Base-by-base conservation (phyloP, 2,329 filamentous ascomycete genomes). In the Knufia fluminis region DNA sequence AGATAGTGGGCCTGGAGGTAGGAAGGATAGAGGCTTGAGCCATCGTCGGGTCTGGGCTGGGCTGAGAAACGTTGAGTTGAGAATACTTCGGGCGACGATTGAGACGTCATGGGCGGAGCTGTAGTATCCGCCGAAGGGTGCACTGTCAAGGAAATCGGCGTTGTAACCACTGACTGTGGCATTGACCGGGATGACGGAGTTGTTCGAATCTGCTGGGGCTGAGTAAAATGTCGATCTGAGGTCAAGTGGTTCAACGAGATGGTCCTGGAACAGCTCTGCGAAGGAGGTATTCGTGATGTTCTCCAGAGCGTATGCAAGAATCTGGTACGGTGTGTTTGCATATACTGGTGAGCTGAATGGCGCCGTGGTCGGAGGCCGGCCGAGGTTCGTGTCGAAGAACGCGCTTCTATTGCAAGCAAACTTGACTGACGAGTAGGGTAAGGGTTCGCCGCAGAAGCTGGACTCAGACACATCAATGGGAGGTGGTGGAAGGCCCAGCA, bases 11-110 rank as follows among this genome's bases (percentile, higher is more conserved):
- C 42, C 23, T 10, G 46, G 17, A 17, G 47, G 39, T 24, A 33
- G 55, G 26, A 69, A 67, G 3, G 69, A 63, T 0, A 66, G 68
- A 0, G 72, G 71, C 45, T 71, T 71, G 17, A 75, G 60, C 71
- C 71, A 74, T 28, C 68, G 62, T n/a, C 67, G 63, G 0, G 71
- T 73, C 12, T 62, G 54, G 2, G 60, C 53, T 0, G 62, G 55
- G 0, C 64, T 52, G 0, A 74, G 56, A 1, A 73, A 58, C 0
- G 62, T 62, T 16, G 64, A 67, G 8, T 58, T 57, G 17, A 74
- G 61, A 52, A 74, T 71, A 19, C 67, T 65, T 1, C 66, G 67
- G n/a, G 70, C 70, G n/a, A 73, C 59, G 4, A 58, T 55, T 0
- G 67, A 64, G 46, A 74, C 59, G 58, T 74, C 72, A 3, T 60